Evolutionary conservation across 305 asterid species (phyloP).

Genomic region (Plantago lanceolata): DNA sequence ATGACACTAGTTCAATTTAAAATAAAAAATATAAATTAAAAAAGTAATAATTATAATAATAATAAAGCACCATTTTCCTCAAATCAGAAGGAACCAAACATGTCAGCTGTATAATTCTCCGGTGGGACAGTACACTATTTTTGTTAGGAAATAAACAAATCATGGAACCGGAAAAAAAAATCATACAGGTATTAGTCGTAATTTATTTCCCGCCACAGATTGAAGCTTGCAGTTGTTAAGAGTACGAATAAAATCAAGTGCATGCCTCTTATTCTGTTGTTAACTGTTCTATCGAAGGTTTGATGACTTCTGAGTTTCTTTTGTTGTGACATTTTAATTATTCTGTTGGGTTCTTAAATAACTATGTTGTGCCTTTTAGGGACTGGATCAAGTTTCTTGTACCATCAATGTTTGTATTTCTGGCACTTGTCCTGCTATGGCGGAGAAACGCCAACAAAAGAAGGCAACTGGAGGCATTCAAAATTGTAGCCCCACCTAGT

Average conservation of each 20-base stretch:
- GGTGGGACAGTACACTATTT: no score
- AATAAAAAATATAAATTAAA: no score
- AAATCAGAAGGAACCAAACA: background rate
- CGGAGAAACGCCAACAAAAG: slow-evolving; percentile 41
- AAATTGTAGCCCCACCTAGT: slow-evolving; percentile 57
- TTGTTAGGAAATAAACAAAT: no score
- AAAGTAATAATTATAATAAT: no score
- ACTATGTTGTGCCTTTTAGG: slow-evolving; percentile 41
- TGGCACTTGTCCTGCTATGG: slow-evolving; percentile 69
- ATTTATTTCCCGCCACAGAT: slow-evolving; percentile 1
- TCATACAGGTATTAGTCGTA: background rate
- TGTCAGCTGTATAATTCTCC: background rate
- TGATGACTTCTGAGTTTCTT: slow-evolving; percentile 10
- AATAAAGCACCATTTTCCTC: no score
- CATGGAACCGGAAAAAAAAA: background rate
- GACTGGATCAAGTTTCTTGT: slow-evolving; percentile 56
- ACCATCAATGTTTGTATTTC: slow-evolving; percentile 39
- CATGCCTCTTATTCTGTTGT: background rate
- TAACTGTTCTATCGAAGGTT: slow-evolving; percentile 4
- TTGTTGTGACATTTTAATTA: slow-evolving; percentile 11
- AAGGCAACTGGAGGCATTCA: slow-evolving; percentile 55
- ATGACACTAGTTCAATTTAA: no score
- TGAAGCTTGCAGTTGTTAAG: slow-evolving; percentile 3
- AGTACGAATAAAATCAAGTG: background rate
- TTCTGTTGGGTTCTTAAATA: slow-evolving; percentile 6